Base-by-base conservation (phyloP, 2,329 filamentous ascomycete species). In the Eurotiales sp. region DNA sequence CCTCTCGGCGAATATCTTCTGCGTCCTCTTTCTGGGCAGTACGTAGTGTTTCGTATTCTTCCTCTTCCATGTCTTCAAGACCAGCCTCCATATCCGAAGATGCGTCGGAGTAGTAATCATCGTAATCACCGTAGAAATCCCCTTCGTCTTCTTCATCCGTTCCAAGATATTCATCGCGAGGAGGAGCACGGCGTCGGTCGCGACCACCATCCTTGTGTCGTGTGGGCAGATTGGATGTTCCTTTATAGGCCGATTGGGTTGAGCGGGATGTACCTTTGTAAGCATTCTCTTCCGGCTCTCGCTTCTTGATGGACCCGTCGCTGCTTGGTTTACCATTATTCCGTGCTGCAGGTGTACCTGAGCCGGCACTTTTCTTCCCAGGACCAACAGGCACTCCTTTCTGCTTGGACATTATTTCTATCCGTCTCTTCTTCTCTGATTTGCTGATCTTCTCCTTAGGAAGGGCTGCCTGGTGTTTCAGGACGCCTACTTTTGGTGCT, bases 371-470 rank as follows among this genome's bases (percentile, higher is more conserved):
- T 34, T 64, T 68, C 50, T 64, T 68, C 17, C 57, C 63, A 19
- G 37, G 15, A 15, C 56, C 55, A 27, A n/a, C n/a, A n/a, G 64
- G 67, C n/a, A 59, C 56, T 34, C 67, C 65, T 44, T 71, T 67
- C 40, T 69, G 64, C 59, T 74, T 71, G 14, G 63, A 62, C 60
- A 75, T 70, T 46, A 72, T 62, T 56, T 72, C 70, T 15, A 62
- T 62, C 37, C 68, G 64, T 65, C 64, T 77, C 69, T 69, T 75
- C 63, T 77, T 73, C 60, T 83, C 78, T 54, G 76, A 72, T 62
- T 78, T 80, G 51, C 77, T 78, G 30, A 82, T 58, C 50, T 77
- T 78, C 58, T 83, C 80, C 40, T 79, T 78, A 2, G 78, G 72
- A 10, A 42, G n/a, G 3, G 62, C 65, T 4, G 70, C 50, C 57